Evolutionary conservation across 202 grass and related monocot genomes (phyloP).

Genomic region (Panicum virgatum): DNA sequence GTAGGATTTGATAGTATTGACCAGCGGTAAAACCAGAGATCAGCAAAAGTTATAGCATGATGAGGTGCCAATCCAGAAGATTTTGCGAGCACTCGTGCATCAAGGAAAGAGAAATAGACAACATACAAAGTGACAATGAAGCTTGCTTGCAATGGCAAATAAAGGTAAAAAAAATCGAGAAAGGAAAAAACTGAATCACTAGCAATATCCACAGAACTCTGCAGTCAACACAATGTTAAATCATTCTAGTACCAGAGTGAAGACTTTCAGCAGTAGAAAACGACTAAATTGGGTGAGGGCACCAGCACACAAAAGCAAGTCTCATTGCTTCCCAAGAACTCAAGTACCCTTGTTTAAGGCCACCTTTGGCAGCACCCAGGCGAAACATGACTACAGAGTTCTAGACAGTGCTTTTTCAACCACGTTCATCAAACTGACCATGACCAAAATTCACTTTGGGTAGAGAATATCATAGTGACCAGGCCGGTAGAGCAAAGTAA

Average conservation of each 20-base stretch:
- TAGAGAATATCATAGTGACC: conserved; percentile 98
- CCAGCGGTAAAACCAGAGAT: background rate
- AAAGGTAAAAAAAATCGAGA: background rate
- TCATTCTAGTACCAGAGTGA: conserved; percentile 35
- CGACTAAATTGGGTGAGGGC: conserved; percentile 19
- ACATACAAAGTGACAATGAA: background rate
- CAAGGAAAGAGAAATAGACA: background rate
- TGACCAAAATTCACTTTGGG: conserved; percentile 57
- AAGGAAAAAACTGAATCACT: background rate
- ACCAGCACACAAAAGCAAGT: conserved; percentile 29
- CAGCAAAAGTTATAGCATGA: background rate
- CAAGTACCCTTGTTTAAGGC: conserved; percentile 47
- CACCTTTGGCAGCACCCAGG: conserved; percentile 57
- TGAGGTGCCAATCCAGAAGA: background rate
- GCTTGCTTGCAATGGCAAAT: background rate
- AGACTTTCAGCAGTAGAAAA: conserved; percentile 23
- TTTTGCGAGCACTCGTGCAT: background rate
- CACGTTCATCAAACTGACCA: conserved; percentile 31
- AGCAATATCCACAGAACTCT: conserved; percentile 27
- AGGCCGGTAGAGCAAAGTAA: conserved; percentile 88
- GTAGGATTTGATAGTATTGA: background rate
- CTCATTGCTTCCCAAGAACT: conserved; percentile 17
- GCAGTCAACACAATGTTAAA: conserved; percentile 43
- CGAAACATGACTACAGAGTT: conserved; percentile 43
- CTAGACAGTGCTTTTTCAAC: conserved; percentile 18